phyloP scores from a whole-genome alignment of 2,329 filamentous ascomycete species.

The Colletotrichum godetiae region DNA sequence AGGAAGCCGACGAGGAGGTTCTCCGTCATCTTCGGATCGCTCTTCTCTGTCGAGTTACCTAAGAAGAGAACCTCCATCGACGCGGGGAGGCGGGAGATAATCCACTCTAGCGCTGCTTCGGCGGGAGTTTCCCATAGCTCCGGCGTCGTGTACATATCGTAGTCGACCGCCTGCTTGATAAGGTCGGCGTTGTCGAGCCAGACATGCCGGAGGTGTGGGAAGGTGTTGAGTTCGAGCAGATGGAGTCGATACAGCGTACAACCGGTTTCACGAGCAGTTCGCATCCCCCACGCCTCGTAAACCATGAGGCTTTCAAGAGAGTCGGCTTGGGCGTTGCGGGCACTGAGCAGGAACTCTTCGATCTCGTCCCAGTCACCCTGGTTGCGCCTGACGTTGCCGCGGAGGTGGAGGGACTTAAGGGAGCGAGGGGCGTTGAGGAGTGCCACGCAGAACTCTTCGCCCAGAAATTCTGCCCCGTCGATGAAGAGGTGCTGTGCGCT shows the following conservation, averaged over 20 bases:
- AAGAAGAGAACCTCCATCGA: not conserved
- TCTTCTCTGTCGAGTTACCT: not conserved
- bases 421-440: constrained; percentile 3
- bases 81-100: not conserved
- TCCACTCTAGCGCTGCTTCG: not conserved
- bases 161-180: not conserved
- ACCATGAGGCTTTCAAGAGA: constrained; percentile 15
- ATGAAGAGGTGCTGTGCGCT: constrained; percentile 5
- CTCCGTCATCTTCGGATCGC: not conserved
- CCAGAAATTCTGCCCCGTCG: not conserved
- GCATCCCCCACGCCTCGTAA: not conserved
- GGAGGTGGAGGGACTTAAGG: not conserved
- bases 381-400: not conserved
- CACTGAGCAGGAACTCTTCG: not conserved
- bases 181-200: constrained; percentile 1
- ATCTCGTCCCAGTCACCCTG: not conserved
- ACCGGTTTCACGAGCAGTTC: not conserved
- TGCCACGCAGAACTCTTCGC: not conserved
- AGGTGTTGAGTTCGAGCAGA: not conserved
- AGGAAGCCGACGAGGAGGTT: not conserved
- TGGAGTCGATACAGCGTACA: not conserved
- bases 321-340: not conserved
- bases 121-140: not conserved
- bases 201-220: not conserved
- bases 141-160: not conserved